Conservation (phyloP, 2,329 filamentous ascomycete genomes). For the Ophiostoma ips region DNA sequence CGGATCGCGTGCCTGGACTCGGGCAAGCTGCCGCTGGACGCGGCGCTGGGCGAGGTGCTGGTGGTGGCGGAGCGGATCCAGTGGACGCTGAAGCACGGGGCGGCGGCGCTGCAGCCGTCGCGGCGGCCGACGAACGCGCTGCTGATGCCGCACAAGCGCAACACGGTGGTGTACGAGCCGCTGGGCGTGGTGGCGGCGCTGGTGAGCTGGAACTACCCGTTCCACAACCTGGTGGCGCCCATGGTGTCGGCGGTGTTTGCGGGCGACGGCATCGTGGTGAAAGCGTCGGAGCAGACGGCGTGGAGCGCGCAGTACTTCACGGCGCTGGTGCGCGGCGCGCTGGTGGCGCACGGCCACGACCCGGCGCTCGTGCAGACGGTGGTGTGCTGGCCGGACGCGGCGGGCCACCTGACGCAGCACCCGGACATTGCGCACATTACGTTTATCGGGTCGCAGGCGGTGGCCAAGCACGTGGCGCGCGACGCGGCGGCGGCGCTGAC, state of each 20-base stretch:
- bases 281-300: slow-evolving; percentile 87
- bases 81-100: slow-evolving; percentile 87
- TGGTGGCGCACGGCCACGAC: slow-evolving; percentile 70
- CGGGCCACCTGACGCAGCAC: slow-evolving; percentile 72
- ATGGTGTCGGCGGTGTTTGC: slow-evolving; percentile 83
- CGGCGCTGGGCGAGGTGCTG: slow-evolving; percentile 83
- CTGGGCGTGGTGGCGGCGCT: slow-evolving; percentile 84
- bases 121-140: slow-evolving; percentile 65
- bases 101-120: slow-evolving; percentile 60
- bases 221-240: slow-evolving; percentile 88
- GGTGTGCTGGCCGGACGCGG: slow-evolving; percentile 76
- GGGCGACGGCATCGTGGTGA: slow-evolving; percentile 84
- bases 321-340: slow-evolving; percentile 61
- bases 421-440: slow-evolving; percentile 76
- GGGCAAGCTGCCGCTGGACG: slow-evolving; percentile 93
- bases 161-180: slow-evolving; percentile 81
- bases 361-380: slow-evolving; percentile 71
- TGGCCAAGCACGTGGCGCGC: slow-evolving; percentile 77
- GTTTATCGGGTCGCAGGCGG: slow-evolving; percentile 81
- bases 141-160: slow-evolving; percentile 90
- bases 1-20: slow-evolving; percentile 78
- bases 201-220: slow-evolving; percentile 94
- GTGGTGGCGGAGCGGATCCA: slow-evolving; percentile 87
- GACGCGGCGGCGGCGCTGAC: slow-evolving; percentile 78
- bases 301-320: slow-evolving; percentile 83